Conservation (phyloP, 2,329 filamentous ascomycete genomes). For the Aquanectria penicillioides region DNA sequence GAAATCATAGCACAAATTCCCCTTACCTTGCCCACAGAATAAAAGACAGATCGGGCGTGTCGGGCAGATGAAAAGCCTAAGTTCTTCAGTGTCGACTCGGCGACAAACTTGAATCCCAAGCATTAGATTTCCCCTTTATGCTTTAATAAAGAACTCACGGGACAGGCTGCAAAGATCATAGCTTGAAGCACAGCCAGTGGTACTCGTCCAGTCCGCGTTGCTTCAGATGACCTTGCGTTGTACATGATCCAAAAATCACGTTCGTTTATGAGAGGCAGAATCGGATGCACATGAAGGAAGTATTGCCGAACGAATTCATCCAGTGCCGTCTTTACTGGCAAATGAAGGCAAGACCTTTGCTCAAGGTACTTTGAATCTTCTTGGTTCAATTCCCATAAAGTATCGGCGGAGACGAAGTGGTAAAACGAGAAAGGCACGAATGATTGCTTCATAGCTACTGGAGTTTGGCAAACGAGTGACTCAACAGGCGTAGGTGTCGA, state of each 20-base stretch:
- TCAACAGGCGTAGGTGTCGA: background rate
- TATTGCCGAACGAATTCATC: conserved; percentile 34
- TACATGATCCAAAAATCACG: conserved; percentile 36
- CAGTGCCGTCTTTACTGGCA: conserved; percentile 25
- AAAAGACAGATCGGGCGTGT: background rate
- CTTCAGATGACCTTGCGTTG: background rate
- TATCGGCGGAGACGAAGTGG: background rate
- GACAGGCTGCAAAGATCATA: conserved; percentile 31
- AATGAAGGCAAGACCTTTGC: conserved; percentile 25
- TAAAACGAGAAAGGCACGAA: conserved; percentile 13
- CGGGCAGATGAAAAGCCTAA: background rate
- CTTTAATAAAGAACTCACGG: conserved; percentile 17
- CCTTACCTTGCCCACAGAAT: conserved; percentile 13
- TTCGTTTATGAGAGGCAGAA: conserved; percentile 35
- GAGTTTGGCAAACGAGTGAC: background rate
- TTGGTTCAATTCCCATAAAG: background rate
- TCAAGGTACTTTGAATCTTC: background rate
- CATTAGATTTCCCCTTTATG: background rate
- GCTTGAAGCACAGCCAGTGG: conserved; percentile 28
- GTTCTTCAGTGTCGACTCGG: background rate
- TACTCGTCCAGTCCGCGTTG: background rate
- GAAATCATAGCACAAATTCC: background rate
- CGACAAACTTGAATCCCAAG: background rate
- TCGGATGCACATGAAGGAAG: conserved; percentile 36
- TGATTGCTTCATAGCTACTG: background rate